These are phyloP conservation scores for Torrubiella hemipterigena DNA, from an alignment of 2,329 filamentous ascomycete genomes.

Conservation along the genomic window DNA sequence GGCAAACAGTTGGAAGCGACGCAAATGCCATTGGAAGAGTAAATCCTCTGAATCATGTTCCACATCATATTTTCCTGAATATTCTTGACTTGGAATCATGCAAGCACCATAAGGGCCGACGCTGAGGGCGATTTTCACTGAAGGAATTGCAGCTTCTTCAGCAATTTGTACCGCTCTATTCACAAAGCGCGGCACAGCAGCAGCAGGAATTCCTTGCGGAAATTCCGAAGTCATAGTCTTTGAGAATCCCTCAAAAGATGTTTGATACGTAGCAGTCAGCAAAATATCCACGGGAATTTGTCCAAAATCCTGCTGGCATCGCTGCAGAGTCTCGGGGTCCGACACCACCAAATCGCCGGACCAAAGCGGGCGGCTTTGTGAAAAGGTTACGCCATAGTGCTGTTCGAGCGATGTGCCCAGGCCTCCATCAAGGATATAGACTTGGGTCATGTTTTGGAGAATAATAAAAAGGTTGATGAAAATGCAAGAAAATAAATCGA, in stretches of 20 bases:
- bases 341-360: slow-evolving; percentile 53
- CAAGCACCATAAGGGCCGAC: slow-evolving; percentile 56
- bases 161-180: slow-evolving; percentile 31
- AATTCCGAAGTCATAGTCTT: slow-evolving; percentile 29
- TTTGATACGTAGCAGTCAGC: slow-evolving; percentile 57
- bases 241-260: slow-evolving; percentile 43
- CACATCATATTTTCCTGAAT: slow-evolving; percentile 46
- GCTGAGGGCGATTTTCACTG: slow-evolving; percentile 39
- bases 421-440: slow-evolving; percentile 52
- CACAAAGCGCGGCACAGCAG: slow-evolving; percentile 27
- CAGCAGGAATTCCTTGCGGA: slow-evolving; percentile 28
- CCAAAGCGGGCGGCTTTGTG: slow-evolving; percentile 47
- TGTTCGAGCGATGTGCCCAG: slow-evolving; percentile 56
- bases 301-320: slow-evolving; percentile 45
- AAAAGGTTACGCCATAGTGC: slow-evolving; percentile 39
- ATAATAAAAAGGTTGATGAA: no score
- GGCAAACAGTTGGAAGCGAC: slow-evolving; percentile 39
- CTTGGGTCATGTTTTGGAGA: slow-evolving; percentile 14
- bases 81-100: slow-evolving; percentile 55
- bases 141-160: slow-evolving; percentile 16
- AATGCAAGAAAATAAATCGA: no score
- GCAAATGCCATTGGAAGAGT: slow-evolving; percentile 44
- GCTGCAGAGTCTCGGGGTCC: slow-evolving; percentile 34
- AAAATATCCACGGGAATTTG: slow-evolving; percentile 48
- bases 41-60: slow-evolving; percentile 28